Base-by-base conservation (phyloP, 148 eudicot genomes). In the Diospyros kaki region DNA sequence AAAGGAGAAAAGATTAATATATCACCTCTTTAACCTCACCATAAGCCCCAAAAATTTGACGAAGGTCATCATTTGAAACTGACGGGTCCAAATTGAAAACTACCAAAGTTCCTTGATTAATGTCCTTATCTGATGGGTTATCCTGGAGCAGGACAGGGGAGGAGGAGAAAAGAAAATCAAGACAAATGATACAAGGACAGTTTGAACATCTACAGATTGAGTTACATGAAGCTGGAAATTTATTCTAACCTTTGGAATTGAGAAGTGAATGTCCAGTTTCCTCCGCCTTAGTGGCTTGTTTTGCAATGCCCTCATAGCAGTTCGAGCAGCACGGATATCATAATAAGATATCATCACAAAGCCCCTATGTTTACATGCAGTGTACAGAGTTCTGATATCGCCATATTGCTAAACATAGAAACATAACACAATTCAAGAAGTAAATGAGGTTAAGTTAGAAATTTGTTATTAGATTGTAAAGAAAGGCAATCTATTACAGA, bases 271-370 rank as follows among this genome's bases (percentile, higher is more conserved):
- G 77, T 95, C 99, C 66, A 95, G 90, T 73, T 95, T 95, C 77
- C 97, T 90, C 68, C 96, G 79, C 51, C 97, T 79, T 38, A 95
- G 73, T 12, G 96, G 97, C 83, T 88, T 95, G 75, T 88, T 88
- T 75, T 95, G 99, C 69, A 95, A 75, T 66, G 84, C 89, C 58
- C 91, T 81, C 97, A 92, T 92, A 68, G 99, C 97, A 74, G 86
- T 79, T 69, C 96, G 88, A 64, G 99, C 99, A 82, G 93, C 94
- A 69, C 99, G 92, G 43, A 95, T 95, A 72, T 95, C 97, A 53
- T 89, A 92, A 73, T 95, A 95, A 42, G 99, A 92, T 79, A 95
- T 92, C 99, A 95, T 95, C 79, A 95, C 97, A 84, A 95, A 95
- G 48, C 99, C 99, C 82, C 97, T 79, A 72, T 90, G 96, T 79